Conservation (phyloP, 768 basidiomycete genomes). For the Phlebiopsis gigantea region DNA sequence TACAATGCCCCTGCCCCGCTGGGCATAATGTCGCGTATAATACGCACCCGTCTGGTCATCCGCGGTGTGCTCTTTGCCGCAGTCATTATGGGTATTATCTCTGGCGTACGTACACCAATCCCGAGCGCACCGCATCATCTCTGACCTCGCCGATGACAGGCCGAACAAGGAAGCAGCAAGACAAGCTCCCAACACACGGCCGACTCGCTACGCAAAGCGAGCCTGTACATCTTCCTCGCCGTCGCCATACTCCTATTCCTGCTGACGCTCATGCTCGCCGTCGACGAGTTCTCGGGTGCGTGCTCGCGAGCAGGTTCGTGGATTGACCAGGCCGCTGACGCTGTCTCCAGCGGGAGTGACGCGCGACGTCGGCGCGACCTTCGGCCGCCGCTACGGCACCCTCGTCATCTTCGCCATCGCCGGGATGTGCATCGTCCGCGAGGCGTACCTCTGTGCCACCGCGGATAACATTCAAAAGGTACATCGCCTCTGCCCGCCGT, state of each 20-base stretch:
- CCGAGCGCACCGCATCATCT: not conserved
- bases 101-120: constrained; percentile 15
- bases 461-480: not conserved
- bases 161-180: not conserved
- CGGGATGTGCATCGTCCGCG: constrained; percentile 1
- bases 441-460: constrained; percentile 6
- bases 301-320: not conserved
- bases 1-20: not conserved
- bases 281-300: constrained; percentile 1
- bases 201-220: constrained; percentile 22
- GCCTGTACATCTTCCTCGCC: constrained; percentile 27
- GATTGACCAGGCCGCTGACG: not conserved
- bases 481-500: constrained; percentile 11
- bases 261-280: constrained; percentile 12
- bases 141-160: not conserved
- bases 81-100: constrained; percentile 23
- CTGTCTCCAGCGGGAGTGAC: not conserved
- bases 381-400: constrained; percentile 19
- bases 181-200: constrained; percentile 7
- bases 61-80: constrained; percentile 21
- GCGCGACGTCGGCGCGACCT: not conserved
- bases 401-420: constrained; percentile 20
- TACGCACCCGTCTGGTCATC: constrained; percentile 21
- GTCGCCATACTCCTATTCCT: constrained; percentile 10
- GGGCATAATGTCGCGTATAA: constrained; percentile 15